A percentile compares a stretch with the other conserved stretches of the same genome.
These are phyloP conservation scores for Phytophthora aleatoria DNA, from an alignment of 352 stramenopile species.

Conservation along the genomic window DNA sequence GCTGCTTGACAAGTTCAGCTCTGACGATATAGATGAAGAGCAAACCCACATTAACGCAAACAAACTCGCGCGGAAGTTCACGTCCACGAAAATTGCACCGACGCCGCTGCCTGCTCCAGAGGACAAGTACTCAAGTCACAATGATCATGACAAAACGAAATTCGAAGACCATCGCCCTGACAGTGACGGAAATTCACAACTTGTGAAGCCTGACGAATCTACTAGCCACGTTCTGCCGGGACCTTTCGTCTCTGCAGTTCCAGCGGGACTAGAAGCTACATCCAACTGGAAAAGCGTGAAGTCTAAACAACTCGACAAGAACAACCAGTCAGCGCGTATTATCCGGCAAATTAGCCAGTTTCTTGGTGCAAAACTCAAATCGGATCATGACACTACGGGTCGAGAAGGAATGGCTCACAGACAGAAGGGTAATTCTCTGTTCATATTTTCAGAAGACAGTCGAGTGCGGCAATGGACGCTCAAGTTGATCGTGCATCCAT, in stretches of 20 bases:
- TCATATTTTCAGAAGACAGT: conserved; percentile 51
- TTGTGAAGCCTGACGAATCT: neutral
- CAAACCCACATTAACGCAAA: conserved; percentile 43
- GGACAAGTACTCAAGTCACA: neutral
- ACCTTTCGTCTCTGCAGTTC: neutral
- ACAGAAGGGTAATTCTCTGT: conserved; percentile 40
- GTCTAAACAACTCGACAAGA: conserved; percentile 3
- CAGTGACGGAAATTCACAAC: neutral
- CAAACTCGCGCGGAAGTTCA: conserved; percentile 49
- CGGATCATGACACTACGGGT: neutral
- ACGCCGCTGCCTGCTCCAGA: conserved; percentile 6
- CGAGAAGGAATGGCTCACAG: conserved; percentile 1
- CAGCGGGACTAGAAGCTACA: neutral
- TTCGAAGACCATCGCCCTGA: neutral
- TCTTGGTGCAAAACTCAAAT: neutral
- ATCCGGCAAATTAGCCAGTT: conserved; percentile 1
- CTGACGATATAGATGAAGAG: conserved; percentile 61
- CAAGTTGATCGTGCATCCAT: conserved; percentile 60
- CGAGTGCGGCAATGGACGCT: conserved; percentile 42
- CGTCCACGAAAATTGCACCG: conserved; percentile 54
- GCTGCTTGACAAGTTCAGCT: conserved; percentile 90
- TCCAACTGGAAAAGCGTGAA: neutral
- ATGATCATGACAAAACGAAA: neutral
- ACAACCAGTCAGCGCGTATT: neutral
- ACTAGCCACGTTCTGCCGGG: neutral